phyloP scores from a whole-genome alignment of 1,139 yeast species.

The Candida neerlandica region DNA sequence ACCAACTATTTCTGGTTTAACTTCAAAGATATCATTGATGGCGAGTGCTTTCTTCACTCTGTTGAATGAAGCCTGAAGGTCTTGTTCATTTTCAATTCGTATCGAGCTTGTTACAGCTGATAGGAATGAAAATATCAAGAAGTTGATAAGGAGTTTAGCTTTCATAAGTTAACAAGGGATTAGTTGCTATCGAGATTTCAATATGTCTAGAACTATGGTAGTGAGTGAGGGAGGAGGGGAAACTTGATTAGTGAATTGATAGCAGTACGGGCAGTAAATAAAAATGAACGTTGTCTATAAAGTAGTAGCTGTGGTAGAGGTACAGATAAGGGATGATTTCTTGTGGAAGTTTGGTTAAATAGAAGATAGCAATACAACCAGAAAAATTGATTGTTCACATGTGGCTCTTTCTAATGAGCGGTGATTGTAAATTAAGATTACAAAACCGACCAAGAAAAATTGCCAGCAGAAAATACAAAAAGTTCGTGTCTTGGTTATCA shows the following conservation, averaged over 20 bases:
- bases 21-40: conserved; percentile 30
- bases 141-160: conserved; percentile 1
- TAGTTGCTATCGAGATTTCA: background rate
- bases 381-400: background rate
- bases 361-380: background rate
- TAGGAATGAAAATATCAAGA: conserved; percentile 5
- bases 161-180: conserved; percentile 1
- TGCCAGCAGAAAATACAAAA: background rate
- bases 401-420: background rate
- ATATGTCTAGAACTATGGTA: background rate
- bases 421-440: background rate
- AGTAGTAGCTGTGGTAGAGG: background rate
- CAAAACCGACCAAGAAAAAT: background rate
- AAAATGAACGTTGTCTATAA: background rate
- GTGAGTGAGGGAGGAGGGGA: background rate
- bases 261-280: background rate
- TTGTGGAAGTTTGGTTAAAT: background rate
- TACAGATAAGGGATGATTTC: background rate
- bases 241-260: background rate
- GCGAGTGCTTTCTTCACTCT: conserved; percentile 28
- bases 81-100: conserved; percentile 17
- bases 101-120: conserved; percentile 6
- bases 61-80: conserved; percentile 25
- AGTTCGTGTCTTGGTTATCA: background rate
- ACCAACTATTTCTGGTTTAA: conserved; percentile 15